A percentile compares a stretch with the other conserved stretches of the same genome.
Conservation (phyloP, 345 rosid genomes). For the Murraya koenigii region DNA sequence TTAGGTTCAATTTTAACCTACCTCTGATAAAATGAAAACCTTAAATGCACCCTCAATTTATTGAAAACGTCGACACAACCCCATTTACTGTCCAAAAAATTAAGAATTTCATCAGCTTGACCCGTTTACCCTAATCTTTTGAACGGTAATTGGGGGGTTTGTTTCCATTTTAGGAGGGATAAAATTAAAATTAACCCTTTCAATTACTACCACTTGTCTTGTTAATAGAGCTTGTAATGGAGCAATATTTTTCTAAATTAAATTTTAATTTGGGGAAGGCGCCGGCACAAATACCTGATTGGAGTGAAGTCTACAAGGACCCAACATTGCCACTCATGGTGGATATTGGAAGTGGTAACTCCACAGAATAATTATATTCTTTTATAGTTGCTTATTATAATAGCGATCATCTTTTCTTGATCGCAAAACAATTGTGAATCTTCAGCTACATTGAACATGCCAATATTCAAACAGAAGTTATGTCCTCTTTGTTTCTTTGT, state of each 20-base stretch:
- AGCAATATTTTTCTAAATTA: neutral
- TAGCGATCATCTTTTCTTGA: neutral
- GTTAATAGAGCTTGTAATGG: neutral
- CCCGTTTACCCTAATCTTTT: too few relatives aligned
- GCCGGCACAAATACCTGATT: conserved; percentile 65
- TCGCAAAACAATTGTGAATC: neutral
- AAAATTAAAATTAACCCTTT: neutral
- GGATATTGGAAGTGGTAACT: conserved; percentile 92
- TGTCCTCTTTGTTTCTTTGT: neutral
- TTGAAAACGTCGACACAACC: too few relatives aligned
- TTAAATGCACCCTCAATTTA: too few relatives aligned
- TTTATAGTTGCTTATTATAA: neutral
- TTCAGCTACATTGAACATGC: neutral
- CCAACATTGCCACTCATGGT: conserved; percentile 85
- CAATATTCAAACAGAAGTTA: neutral
- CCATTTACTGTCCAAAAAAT: too few relatives aligned
- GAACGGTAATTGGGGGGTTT: too few relatives aligned
- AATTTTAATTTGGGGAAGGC: conserved; percentile 32
- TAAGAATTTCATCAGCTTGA: too few relatives aligned
- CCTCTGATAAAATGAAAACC: too few relatives aligned
- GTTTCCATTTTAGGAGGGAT: too few relatives aligned
- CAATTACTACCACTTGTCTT: neutral
- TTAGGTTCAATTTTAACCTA: too few relatives aligned
- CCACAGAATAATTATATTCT: neutral
- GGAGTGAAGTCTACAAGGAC: conserved; percentile 72